Percentiles rank a stretch among this genome's conserved stretches.
Conservation (phyloP, 352 stramenopile genomes). For the Phytophthora citrophthora region DNA sequence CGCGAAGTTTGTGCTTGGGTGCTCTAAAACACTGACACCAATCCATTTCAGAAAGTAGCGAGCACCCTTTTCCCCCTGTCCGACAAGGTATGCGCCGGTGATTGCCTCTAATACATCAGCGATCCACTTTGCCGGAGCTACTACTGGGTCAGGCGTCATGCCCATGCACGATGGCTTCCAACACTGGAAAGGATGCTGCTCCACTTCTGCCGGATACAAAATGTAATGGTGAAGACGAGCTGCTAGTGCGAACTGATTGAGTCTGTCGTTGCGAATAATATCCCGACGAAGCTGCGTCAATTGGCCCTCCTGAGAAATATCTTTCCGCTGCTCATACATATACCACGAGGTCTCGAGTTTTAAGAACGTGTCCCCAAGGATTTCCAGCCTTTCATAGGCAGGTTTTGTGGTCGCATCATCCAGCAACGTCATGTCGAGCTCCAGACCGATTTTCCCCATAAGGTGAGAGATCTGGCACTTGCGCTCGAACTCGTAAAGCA, state of each 20-base stretch:
- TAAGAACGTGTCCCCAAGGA: slow-evolving; percentile 83
- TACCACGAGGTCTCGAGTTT: slow-evolving; percentile 90
- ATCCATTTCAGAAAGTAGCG: slow-evolving; percentile 84
- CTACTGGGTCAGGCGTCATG: slow-evolving; percentile 71
- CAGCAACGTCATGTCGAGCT: slow-evolving; percentile 77
- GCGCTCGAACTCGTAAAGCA: slow-evolving; percentile 89
- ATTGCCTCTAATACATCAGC: slow-evolving; percentile 86
- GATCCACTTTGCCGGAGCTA: slow-evolving; percentile 85
- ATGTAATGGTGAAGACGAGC: slow-evolving; percentile 80
- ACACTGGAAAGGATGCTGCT: slow-evolving; percentile 83
- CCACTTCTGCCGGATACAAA: slow-evolving; percentile 75
- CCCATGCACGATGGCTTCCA: slow-evolving; percentile 92
- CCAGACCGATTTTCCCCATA: slow-evolving; percentile 79
- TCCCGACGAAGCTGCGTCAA: slow-evolving; percentile 80
- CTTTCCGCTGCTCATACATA: slow-evolving; percentile 75
- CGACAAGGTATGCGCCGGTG: slow-evolving; percentile 80
- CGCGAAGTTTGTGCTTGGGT: slow-evolving; percentile 47
- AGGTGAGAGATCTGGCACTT: slow-evolving; percentile 90
- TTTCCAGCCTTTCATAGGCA: slow-evolving; percentile 84
- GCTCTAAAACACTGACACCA: slow-evolving; percentile 63
- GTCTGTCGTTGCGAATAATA: slow-evolving; percentile 87
- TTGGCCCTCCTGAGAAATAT: slow-evolving; percentile 76
- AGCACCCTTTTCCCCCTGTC: slow-evolving; percentile 70
- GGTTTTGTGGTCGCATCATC: slow-evolving; percentile 87
- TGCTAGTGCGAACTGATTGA: slow-evolving; percentile 75